phyloP scores from a whole-genome alignment of 1,284 basidiomycete species.

The Malassezia obtusa region DNA sequence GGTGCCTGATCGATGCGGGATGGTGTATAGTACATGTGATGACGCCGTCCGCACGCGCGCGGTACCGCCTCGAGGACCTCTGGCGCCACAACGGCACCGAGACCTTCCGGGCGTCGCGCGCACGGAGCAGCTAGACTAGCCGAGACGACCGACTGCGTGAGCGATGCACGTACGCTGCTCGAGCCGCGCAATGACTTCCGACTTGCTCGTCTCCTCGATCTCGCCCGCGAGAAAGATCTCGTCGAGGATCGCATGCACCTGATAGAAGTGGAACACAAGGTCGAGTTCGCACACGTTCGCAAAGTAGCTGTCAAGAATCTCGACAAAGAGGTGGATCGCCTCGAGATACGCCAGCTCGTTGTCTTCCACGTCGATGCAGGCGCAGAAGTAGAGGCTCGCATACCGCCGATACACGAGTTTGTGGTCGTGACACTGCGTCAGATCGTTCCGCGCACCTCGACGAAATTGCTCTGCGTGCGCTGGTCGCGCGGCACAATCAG shows the following conservation, averaged over 20 bases:
- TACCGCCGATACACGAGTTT: conserved; percentile 54
- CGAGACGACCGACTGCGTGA: conserved; percentile 5
- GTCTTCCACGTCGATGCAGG: conserved; percentile 94
- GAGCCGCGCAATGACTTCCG: conserved; percentile 77
- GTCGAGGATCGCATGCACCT: conserved; percentile 94
- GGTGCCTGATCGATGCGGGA: conserved; percentile 45
- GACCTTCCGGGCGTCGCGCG: not conserved
- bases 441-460: conserved; percentile 61
- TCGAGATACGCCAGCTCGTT: conserved; percentile 95
- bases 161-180: conserved; percentile 51
- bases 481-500: conserved; percentile 93
- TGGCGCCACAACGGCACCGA: conserved; percentile 25
- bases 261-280: conserved; percentile 94
- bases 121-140: not conserved
- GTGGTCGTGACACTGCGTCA: conserved; percentile 28
- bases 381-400: conserved; percentile 72
- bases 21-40: conserved; percentile 48
- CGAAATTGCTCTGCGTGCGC: conserved; percentile 98
- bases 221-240: conserved; percentile 98
- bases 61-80: conserved; percentile 38
- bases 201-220: conserved; percentile 94
- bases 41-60: conserved; percentile 33
- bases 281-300: conserved; percentile 95
- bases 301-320: conserved; percentile 95
- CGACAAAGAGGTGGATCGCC: conserved; percentile 94